phyloP scores from a whole-genome alignment of 768 basidiomycete genomes.

The Amanita phalloides region DNA sequence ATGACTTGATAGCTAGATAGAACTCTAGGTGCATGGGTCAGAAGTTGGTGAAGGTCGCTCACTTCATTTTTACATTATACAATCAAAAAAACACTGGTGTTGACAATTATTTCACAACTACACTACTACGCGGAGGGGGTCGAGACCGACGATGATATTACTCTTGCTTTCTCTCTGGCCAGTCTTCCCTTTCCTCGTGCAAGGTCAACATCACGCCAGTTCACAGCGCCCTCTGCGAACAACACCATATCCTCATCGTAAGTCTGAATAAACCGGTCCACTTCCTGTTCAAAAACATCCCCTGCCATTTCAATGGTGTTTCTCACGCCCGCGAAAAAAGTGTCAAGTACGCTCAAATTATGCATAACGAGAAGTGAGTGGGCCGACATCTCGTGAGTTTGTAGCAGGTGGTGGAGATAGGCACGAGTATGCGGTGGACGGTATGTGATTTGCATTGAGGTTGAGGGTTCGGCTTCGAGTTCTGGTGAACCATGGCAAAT shows the following conservation, averaged over 20 bases:
- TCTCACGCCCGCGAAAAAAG: constrained; percentile 55
- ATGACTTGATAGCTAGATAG: background rate
- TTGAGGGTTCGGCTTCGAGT: constrained; percentile 10
- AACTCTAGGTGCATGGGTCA: no score
- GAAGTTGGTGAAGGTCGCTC: no score
- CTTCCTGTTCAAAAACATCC: constrained; percentile 31
- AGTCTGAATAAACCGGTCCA: constrained; percentile 32
- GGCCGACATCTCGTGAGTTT: constrained; percentile 86
- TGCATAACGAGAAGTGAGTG: constrained; percentile 68
- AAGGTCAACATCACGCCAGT: constrained; percentile 58
- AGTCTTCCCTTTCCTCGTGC: constrained; percentile 72
- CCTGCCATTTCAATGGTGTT: constrained; percentile 13
- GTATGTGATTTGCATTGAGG: constrained; percentile 4
- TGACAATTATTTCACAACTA: background rate
- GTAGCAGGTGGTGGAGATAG: constrained; percentile 77
- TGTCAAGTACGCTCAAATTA: constrained; percentile 58
- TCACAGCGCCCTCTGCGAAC: constrained; percentile 37
- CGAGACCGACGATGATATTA: no score
- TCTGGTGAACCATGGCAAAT: constrained; percentile 40
- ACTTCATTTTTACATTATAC: no score
- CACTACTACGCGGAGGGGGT: background rate
- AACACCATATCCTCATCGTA: constrained; percentile 42
- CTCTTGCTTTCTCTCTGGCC: constrained; percentile 45
- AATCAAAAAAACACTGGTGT: no score
- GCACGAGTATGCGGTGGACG: constrained; percentile 36